Conservation (phyloP, 495 filamentous ascomycete species). For the Sordaria brevicollis region DNA sequence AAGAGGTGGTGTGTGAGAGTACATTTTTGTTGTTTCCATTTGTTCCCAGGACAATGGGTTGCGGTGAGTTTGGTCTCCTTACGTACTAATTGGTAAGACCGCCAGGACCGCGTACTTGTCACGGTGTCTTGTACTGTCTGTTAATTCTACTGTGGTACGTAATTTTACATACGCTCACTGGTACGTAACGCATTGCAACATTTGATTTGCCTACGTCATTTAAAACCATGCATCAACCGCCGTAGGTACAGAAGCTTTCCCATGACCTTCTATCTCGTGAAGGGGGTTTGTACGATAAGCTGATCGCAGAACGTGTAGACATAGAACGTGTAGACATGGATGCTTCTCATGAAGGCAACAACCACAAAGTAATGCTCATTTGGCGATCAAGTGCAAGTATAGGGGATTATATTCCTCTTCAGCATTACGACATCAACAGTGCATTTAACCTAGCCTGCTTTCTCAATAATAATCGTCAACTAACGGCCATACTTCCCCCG, state of each 20-base stretch:
- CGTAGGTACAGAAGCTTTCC: no score
- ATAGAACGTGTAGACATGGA: no score
- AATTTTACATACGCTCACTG: background rate
- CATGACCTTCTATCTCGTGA: no score
- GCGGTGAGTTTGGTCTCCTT: background rate
- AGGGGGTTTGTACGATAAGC: no score
- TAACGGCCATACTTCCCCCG: background rate
- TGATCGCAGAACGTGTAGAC: no score
- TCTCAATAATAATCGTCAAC: background rate
- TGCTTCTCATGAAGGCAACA: background rate
- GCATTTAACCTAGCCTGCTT: background rate
- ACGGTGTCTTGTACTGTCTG: no score
- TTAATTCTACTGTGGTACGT: no score
- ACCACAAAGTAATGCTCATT: background rate
- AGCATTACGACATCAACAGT: background rate
- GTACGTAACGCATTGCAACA: background rate
- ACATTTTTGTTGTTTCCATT: slow-evolving; percentile 10
- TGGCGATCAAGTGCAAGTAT: background rate
- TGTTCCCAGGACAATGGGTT: background rate
- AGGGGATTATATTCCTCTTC: background rate
- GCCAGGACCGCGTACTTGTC: background rate
- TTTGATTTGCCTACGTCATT: background rate
- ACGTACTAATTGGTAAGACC: background rate
- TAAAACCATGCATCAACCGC: background rate
- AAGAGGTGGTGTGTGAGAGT: slow-evolving; percentile 48